A percentile compares a stretch with the other conserved stretches of the same genome.
These are phyloP conservation scores for Geotrichum carabidarum DNA, from an alignment of 1,139 yeast species.

Conservation along the genomic window DNA sequence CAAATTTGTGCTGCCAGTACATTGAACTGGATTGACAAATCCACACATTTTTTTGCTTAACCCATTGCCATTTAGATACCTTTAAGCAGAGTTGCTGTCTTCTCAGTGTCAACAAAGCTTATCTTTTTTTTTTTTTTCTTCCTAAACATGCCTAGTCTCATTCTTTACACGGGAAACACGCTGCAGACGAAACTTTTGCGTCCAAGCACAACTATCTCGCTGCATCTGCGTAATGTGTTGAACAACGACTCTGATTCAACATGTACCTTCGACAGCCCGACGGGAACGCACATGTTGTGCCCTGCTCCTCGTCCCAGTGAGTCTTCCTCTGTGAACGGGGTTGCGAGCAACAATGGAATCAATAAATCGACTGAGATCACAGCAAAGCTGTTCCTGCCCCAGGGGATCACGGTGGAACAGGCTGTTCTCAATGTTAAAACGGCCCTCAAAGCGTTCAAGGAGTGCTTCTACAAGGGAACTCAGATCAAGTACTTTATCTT, in stretches of 20 bases:
- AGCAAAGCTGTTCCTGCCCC: constrained; percentile 30
- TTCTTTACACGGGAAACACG: constrained; percentile 25
- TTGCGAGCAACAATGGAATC: background rate
- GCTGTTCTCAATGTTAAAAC: constrained; percentile 6
- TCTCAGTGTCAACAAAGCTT: too few relatives aligned
- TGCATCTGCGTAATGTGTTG: constrained; percentile 5
- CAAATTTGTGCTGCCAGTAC: too few relatives aligned
- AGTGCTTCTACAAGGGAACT: constrained; percentile 1
- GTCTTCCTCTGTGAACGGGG: background rate
- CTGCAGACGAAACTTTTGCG: constrained; percentile 19
- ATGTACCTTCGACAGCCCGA: constrained; percentile 4
- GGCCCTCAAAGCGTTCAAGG: constrained; percentile 6
- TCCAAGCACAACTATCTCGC: constrained; percentile 9
- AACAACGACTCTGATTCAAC: background rate
- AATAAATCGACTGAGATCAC: constrained; percentile 20
- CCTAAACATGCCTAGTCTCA: constrained; percentile 7
- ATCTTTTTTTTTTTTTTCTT: background rate
- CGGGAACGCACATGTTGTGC: constrained; percentile 1
- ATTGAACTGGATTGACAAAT: too few relatives aligned
- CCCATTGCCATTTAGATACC: too few relatives aligned
- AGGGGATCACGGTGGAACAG: constrained; percentile 4
- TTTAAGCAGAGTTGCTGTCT: too few relatives aligned
- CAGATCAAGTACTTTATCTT: constrained; percentile 26
- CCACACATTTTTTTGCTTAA: too few relatives aligned
- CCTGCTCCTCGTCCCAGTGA: background rate